These are phyloP conservation scores for Colletotrichum chlorophyti DNA, from an alignment of 2,329 filamentous ascomycete species.

Conservation along the genomic window DNA sequence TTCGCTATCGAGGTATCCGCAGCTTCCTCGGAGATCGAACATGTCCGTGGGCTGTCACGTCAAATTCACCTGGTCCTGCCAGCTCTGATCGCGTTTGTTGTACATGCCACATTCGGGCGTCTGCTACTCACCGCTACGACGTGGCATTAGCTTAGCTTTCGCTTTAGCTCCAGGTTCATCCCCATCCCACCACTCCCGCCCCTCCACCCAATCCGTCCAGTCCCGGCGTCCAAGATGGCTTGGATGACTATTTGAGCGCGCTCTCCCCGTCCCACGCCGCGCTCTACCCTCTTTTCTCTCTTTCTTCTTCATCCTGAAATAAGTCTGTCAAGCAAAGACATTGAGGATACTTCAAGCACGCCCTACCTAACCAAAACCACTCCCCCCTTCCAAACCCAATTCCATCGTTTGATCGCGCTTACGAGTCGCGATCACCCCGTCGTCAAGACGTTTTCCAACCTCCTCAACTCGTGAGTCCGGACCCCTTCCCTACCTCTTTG, in stretches of 20 bases:
- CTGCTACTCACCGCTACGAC: no score
- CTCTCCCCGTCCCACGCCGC: not conserved
- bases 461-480: constrained; percentile 92
- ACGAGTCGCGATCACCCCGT: constrained; percentile 64
- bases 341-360: constrained; percentile 1
- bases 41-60: no score
- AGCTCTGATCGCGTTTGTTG: no score
- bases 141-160: no score
- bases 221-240: not conserved
- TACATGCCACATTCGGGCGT: no score
- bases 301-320: constrained; percentile 2
- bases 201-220: not conserved
- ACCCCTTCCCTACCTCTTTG: not conserved
- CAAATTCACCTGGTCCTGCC: no score
- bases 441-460: constrained; percentile 98
- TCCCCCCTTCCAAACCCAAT: constrained; percentile 10
- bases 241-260: constrained; percentile 14
- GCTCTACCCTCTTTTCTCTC: not conserved
- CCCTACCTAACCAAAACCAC: not conserved
- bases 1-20: no score
- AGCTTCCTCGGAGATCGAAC: no score
- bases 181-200: not conserved
- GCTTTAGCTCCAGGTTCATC: no score
- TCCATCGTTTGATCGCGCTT: constrained; percentile 57
- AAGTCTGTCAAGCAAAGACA: not conserved